Evolutionary conservation across 2,329 filamentous ascomycete genomes (phyloP).

Genomic region (Aspergillus awamori): DNA sequence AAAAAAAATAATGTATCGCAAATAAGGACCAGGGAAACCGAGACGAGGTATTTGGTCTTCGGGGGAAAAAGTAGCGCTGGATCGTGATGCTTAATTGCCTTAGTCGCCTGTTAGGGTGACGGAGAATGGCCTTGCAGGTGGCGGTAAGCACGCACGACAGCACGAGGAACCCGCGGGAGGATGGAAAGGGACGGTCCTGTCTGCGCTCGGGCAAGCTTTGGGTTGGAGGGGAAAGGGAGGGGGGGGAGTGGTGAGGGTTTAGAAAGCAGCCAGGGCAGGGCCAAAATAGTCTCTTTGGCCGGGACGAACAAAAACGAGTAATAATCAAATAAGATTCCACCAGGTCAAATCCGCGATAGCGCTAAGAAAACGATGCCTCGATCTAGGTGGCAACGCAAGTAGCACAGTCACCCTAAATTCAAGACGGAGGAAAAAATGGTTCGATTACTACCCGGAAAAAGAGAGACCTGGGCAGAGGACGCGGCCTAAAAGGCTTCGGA

Average conservation of each 20-base stretch:
- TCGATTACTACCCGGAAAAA: slow-evolving; percentile 29
- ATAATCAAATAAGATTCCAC: slow-evolving; percentile 25
- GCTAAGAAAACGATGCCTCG: slow-evolving; percentile 27
- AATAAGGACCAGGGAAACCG: slow-evolving; percentile 14
- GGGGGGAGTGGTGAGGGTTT: slow-evolving; percentile 23
- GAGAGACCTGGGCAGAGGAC: slow-evolving; percentile 32
- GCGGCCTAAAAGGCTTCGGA: slow-evolving; percentile 36
- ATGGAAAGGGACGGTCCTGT: slow-evolving; percentile 26
- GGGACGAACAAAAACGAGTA: slow-evolving; percentile 22
- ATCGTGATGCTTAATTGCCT: slow-evolving; percentile 44
- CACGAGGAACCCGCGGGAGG: slow-evolving; percentile 39
- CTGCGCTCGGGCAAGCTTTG: slow-evolving; percentile 24
- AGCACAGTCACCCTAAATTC: slow-evolving; percentile 31
- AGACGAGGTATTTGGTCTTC: slow-evolving; percentile 1
- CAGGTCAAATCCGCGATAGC: slow-evolving; percentile 28
- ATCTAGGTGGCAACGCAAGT: slow-evolving; percentile 29
- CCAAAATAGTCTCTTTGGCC: slow-evolving; percentile 15
- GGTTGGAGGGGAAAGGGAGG: slow-evolving; percentile 17
- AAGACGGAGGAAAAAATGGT: slow-evolving; percentile 28
- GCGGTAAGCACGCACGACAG: slow-evolving; percentile 34
- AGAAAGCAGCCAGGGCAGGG: slow-evolving; percentile 23
- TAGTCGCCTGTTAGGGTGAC: slow-evolving; percentile 41
- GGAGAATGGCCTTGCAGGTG: slow-evolving; percentile 43
- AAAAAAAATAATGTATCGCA: slow-evolving; percentile 11
- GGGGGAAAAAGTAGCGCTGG: slow-evolving; percentile 22